Evolutionary conservation across 345 rosid genomes (phyloP), one percentile per base, ranked within the genome.

Genomic region (Eucalyptus fibrosa): DNA sequence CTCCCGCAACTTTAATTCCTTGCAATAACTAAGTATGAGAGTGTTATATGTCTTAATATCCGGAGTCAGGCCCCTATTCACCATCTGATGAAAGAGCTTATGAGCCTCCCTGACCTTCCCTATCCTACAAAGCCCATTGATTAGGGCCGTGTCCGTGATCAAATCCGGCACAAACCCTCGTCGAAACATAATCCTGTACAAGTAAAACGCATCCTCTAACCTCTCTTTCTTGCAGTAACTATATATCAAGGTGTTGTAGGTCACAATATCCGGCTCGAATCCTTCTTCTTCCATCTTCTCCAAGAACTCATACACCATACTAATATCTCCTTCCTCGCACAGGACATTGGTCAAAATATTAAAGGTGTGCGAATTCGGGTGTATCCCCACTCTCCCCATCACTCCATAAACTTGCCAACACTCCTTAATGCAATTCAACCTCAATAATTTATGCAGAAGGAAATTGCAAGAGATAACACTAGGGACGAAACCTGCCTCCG

Each of bases 231-330:
- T 89, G 91, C 98, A 97, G 88, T 95, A 97, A 92, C 97, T 94
- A 93, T 93, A 90, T 55, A 97, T 94, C 91, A 97, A 87, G 2
- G 98, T 97, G 82, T 97, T 97, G 88, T 97, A 97, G 12, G 99
- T 96, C 59, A 97, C 99, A 87, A 96, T 90, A 92, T 97, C 99
- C 1, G 97, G 98, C 90, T 94, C 97, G 89, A 97, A 97, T 2
- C 99, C 99, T 94, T 97, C 99, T 91, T 97, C 99, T 89, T 97
- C 99, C 96, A 97, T 96, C 93, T 92, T 95, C 94, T 97, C 99
- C 91, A 97, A 65, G 89, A 97, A 97, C 12, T 93, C 96, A 89
- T 94, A 91, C 91, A 97, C 96, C 92, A 92, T 92, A 86, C 81
- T 87, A 5, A 92, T 90, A 90, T 92, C 92, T 5, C 95, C 94